Conservation (phyloP, 2,329 filamentous ascomycete species). For the Nectriaceae sp. region DNA sequence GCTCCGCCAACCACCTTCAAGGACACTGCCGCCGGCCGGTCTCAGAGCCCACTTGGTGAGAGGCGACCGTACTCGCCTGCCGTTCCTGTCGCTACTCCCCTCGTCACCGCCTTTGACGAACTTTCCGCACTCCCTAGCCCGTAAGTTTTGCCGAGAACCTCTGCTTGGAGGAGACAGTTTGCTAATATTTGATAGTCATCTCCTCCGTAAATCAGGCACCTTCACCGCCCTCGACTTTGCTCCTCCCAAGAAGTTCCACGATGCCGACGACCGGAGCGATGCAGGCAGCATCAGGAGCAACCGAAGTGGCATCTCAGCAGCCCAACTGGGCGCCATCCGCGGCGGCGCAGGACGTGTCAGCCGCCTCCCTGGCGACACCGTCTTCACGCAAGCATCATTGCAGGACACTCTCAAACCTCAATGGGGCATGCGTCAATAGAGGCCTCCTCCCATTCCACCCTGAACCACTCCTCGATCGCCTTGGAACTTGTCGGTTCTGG, state of each 20-base stretch:
- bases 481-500: constrained; percentile 24
- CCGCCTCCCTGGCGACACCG: constrained; percentile 76
- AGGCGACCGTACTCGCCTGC: constrained; percentile 73
- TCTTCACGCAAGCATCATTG: constrained; percentile 75
- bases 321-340: constrained; percentile 72
- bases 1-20: constrained; percentile 72
- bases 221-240: constrained; percentile 83
- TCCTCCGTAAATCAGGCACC: constrained; percentile 74
- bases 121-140: constrained; percentile 84
- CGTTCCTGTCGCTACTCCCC: constrained; percentile 73
- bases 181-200: constrained; percentile 53
- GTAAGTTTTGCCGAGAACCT: constrained; percentile 60
- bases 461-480: no score
- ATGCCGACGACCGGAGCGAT: constrained; percentile 62
- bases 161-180: no score
- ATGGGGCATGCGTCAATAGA: constrained; percentile 52
- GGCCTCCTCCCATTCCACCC: no score
- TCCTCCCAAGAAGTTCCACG: constrained; percentile 72
- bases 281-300: constrained; percentile 68
- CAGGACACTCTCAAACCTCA: constrained; percentile 59
- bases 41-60: constrained; percentile 65
- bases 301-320: constrained; percentile 70
- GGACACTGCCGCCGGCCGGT: constrained; percentile 70
- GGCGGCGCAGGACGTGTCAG: constrained; percentile 84
- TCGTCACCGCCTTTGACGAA: constrained; percentile 85